Conservation (phyloP, 2,329 filamentous ascomycete species). For the Colletotrichum tamarilloi region DNA sequence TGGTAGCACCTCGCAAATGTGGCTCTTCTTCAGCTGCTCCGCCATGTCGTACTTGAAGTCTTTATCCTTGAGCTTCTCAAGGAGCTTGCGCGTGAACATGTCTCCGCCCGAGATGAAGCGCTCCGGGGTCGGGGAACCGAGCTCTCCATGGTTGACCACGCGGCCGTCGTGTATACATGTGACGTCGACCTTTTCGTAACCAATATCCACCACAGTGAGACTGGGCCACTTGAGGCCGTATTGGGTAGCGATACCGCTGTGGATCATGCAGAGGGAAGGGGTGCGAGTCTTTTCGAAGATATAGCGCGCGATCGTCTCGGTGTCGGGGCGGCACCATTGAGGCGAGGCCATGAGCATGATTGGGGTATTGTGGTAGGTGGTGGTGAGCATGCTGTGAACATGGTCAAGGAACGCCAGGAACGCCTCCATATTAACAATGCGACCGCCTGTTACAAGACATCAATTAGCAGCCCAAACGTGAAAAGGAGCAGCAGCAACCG, state of each 20-base stretch:
- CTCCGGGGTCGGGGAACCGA: constrained; percentile 64
- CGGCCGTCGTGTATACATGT: constrained; percentile 88
- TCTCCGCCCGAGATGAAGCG: constrained; percentile 80
- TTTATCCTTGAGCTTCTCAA: constrained; percentile 71
- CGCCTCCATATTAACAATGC: constrained; percentile 89
- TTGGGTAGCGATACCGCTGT: constrained; percentile 87
- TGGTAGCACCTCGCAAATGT: constrained; percentile 74
- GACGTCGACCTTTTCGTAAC: constrained; percentile 91
- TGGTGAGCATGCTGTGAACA: constrained; percentile 88
- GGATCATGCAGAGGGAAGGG: constrained; percentile 89
- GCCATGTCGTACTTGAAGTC: constrained; percentile 74
- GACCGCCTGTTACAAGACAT: constrained; percentile 66
- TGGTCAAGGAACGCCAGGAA: constrained; percentile 95
- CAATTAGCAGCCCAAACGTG: constrained; percentile 10
- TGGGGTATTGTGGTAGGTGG: constrained; percentile 95
- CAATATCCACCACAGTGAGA: constrained; percentile 91
- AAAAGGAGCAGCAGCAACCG: constrained; percentile 10
- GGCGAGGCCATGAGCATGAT: constrained; percentile 92
- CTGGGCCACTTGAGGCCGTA: constrained; percentile 82
- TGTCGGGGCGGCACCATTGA: constrained; percentile 88
- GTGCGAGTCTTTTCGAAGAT: constrained; percentile 98
- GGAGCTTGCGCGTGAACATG: constrained; percentile 81
- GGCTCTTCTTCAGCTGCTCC: constrained; percentile 75
- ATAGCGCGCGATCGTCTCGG: constrained; percentile 90
- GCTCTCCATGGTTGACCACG: constrained; percentile 74